Base-by-base conservation (phyloP, 1,284 basidiomycete genomes). In the Inonotus obliquus region DNA sequence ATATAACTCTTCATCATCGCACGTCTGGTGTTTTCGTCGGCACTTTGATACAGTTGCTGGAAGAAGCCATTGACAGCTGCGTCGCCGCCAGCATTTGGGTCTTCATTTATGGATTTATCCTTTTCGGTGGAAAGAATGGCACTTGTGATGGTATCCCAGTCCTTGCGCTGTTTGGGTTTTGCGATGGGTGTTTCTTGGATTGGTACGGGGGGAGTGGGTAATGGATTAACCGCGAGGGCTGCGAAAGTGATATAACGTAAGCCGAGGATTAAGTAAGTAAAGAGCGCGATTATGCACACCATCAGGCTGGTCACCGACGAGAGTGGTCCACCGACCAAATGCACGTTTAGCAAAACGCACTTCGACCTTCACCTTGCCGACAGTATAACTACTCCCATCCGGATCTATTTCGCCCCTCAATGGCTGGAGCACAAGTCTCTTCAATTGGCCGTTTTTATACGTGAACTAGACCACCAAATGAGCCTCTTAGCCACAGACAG, bases 1-100 rank as follows among this genome's bases (percentile, higher is more conserved):
- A 83, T 81, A 72, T 92, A 97, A 71, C 92, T 94, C 82, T 98
- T 98, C 85, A 97, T 86, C 94, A 98, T 98, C 0, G 95, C 96
- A 44, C 87, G 82, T 69, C 81, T 85, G 2, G 93, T 93, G 69
- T 97, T 91, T 0, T 93, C 91, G 70, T 96, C 93, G 11, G 93
- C 91, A 70, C 90, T 89, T 2, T 80, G 79, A 69, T 91, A 98
- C 63, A 98, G 83, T 76, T 89, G 87, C 71, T 91, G 88, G 81
- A 92, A 92, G 76, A 92, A 92, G 14, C 76, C 66, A 71, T 92
- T 92, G 65, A 92, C 80, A 10, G 89, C 81, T 62, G 77, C 79
- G 71, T 94, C 92, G 19, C 92, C 92, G 39, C 89, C 89, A 10
- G 86, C 84, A 71, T 94, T 94, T 2, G 92, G 88, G 72, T 94